phyloP scores from a whole-genome alignment of 176 grass and related monocot genomes.

The Oryza meridionalis region DNA sequence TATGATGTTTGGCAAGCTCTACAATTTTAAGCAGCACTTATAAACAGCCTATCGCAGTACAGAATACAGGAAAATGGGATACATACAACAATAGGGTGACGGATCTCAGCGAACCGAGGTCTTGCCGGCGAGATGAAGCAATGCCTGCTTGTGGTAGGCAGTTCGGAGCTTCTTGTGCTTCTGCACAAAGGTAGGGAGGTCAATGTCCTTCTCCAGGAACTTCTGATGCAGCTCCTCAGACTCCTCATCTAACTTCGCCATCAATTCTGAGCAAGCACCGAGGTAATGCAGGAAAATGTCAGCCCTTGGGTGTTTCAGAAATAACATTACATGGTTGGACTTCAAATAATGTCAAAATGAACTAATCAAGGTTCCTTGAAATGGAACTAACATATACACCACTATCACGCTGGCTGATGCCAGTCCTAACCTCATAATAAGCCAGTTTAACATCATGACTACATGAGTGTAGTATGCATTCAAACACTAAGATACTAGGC shows the following conservation, averaged over 20 bases:
- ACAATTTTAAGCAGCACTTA: too few species aligned
- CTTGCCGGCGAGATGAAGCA: constrained; percentile 85
- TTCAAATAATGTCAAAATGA: not conserved
- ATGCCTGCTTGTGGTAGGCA: constrained; percentile 66
- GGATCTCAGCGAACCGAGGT: constrained; percentile 54
- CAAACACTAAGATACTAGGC: too few species aligned
- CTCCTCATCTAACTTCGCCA: constrained; percentile 69
- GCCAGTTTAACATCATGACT: not conserved
- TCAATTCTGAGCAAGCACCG: constrained; percentile 47
- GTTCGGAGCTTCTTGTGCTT: constrained; percentile 87
- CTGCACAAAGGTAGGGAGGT: constrained; percentile 71
- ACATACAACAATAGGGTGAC: not conserved
- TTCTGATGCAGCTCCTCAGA: constrained; percentile 70
- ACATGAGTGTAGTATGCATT: not conserved
- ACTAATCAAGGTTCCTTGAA: not conserved
- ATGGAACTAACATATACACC: not conserved
- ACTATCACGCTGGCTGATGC: not conserved
- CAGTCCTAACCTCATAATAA: not conserved
- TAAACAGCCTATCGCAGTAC: too few species aligned
- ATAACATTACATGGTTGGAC: not conserved
- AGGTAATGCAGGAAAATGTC: not conserved
- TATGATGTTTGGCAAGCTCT: constrained; percentile 13
- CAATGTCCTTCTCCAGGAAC: constrained; percentile 77
- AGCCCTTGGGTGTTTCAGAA: too few species aligned
- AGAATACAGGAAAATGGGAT: constrained; percentile 1